Conservation (phyloP, 2,329 filamentous ascomycete genomes). For the Penicillium sp. region DNA sequence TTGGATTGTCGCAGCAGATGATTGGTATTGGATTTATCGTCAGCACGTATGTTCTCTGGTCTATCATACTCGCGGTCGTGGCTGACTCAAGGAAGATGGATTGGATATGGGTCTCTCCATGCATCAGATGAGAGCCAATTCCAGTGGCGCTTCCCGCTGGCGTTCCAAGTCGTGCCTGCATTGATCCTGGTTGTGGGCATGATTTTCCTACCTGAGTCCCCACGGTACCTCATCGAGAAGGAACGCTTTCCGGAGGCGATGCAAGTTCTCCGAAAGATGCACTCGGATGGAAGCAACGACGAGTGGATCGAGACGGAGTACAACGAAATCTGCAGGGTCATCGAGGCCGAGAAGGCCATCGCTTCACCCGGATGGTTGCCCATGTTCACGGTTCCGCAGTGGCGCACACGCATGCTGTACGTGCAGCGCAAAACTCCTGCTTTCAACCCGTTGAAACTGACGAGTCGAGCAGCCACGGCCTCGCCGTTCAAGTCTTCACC, state of each 20-base stretch:
- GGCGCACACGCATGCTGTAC: conserved; percentile 59
- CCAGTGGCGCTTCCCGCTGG: conserved; percentile 37
- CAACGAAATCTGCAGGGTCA: conserved; percentile 44
- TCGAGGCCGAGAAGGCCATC: conserved; percentile 58
- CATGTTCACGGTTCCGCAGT: conserved; percentile 43
- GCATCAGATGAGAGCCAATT: conserved; percentile 31
- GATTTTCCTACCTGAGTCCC: conserved; percentile 35
- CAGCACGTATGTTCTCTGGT: conserved; percentile 35
- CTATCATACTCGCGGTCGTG: too few species aligned
- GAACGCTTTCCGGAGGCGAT: conserved; percentile 50
- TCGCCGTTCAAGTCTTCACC: conserved; percentile 63
- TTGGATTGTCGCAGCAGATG: conserved; percentile 46
- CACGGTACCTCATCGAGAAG: conserved; percentile 41
- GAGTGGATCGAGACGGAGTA: conserved; percentile 52
- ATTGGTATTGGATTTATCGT: conserved; percentile 46
- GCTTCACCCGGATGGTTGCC: conserved; percentile 45
- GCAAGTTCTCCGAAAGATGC: conserved; percentile 53
- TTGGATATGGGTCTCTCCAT: conserved; percentile 50
- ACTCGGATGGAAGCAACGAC: conserved; percentile 55
- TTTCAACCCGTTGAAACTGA: not conserved
- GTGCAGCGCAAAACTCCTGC: conserved; percentile 1
- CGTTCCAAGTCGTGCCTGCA: conserved; percentile 42
- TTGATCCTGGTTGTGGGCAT: conserved; percentile 36
- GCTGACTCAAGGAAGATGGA: conserved; percentile 32
- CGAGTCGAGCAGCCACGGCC: conserved; percentile 47